These are phyloP conservation scores for Coemansia sp. DNA, from an alignment of 192 early-diverging fungal genomes.

Conservation along the genomic window DNA sequence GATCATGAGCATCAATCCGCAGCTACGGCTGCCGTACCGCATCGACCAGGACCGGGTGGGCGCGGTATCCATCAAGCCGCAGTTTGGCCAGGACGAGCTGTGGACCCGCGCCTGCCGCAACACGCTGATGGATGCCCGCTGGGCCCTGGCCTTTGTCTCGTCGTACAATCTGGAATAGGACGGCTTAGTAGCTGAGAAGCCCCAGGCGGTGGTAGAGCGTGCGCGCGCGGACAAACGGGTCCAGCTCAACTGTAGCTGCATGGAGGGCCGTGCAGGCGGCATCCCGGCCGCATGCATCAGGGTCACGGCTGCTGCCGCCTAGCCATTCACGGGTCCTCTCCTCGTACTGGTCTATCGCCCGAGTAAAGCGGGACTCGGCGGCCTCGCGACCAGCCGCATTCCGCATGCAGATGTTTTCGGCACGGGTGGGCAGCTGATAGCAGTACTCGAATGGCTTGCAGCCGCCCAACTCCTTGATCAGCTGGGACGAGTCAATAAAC, in stretches of 20 bases:
- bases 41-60: constrained; percentile 90
- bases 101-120: constrained; percentile 93
- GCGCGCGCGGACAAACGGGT: constrained; percentile 54
- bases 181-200: constrained; percentile 12
- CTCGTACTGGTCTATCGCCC: constrained; percentile 47
- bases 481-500: constrained; percentile 57
- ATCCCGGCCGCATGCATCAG: constrained; percentile 7
- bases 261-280: constrained; percentile 37
- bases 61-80: constrained; percentile 73
- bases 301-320: neutral
- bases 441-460: constrained; percentile 56
- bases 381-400: constrained; percentile 47
- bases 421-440: constrained; percentile 50
- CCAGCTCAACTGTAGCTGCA: constrained; percentile 40
- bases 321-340: constrained; percentile 54
- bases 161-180: constrained; percentile 15
- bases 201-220: constrained; percentile 53
- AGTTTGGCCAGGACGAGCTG: constrained; percentile 86
- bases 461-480: constrained; percentile 66
- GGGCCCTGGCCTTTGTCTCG: constrained; percentile 75
- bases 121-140: constrained; percentile 86
- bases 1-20: constrained; percentile 68
- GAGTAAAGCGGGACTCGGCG: constrained; percentile 26
- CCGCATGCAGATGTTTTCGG: constrained; percentile 54
- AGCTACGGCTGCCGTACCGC: constrained; percentile 81